Conservation (phyloP, 768 basidiomycete genomes). For the Suillus lakei region DNA sequence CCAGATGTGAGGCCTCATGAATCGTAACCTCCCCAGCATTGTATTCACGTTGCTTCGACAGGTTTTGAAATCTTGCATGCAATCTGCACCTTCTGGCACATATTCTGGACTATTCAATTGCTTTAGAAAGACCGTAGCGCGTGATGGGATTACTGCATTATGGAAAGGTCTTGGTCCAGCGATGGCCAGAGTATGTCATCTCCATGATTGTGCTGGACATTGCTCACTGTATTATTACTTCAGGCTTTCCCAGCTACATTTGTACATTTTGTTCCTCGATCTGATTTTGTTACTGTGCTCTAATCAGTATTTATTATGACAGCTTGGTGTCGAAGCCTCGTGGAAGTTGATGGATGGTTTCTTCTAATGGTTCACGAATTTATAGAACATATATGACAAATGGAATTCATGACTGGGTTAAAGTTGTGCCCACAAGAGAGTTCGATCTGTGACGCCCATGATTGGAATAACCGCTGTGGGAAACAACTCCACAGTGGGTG, state of each 20-base stretch:
- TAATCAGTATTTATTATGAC: conserved; percentile 12
- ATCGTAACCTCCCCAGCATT: not conserved
- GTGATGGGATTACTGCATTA: conserved; percentile 83
- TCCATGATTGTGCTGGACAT: not conserved
- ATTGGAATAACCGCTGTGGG: no score
- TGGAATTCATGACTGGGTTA: conserved; percentile 12
- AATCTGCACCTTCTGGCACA: conserved; percentile 97
- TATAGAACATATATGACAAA: conserved; percentile 2
- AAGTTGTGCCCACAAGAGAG: not conserved
- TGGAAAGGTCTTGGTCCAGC: conserved; percentile 99
- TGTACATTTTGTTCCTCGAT: conserved; percentile 50
- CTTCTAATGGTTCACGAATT: conserved; percentile 39
- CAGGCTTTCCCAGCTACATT: conserved; percentile 96
- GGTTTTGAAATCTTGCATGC: conserved; percentile 97
- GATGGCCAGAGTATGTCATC: conserved; percentile 78
- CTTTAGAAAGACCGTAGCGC: conserved; percentile 86
- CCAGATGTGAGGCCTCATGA: conserved; percentile 75
- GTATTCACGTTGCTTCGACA: conserved; percentile 37
- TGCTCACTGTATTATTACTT: not conserved
- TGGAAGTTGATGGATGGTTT: conserved; percentile 80
- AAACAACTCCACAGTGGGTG: no score
- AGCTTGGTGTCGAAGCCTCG: conserved; percentile 93
- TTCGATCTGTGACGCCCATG: not conserved
- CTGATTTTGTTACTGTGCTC: not conserved
- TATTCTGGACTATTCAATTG: conserved; percentile 96